These are phyloP conservation scores for Cladosporium oxysporum DNA, from an alignment of 2,329 filamentous ascomycete genomes.

Conservation along the genomic window DNA sequence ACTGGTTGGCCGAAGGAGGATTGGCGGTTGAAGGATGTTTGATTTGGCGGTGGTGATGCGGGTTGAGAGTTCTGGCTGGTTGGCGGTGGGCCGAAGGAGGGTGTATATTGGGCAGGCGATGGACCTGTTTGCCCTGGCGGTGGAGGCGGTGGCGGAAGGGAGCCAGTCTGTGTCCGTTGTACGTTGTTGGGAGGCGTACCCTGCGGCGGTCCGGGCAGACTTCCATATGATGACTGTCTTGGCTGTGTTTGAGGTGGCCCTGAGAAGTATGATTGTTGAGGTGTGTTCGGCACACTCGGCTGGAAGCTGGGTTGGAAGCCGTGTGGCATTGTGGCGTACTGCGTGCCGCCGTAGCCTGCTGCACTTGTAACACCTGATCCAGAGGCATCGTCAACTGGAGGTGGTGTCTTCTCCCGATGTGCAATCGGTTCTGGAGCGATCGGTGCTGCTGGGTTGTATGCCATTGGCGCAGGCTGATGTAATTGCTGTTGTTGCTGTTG, in stretches of 20 bases:
- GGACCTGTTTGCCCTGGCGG: slow-evolving; percentile 20
- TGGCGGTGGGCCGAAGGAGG: slow-evolving; percentile 24
- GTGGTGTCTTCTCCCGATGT: slow-evolving; percentile 77
- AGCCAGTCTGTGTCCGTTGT: slow-evolving; percentile 24
- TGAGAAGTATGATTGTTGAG: slow-evolving; percentile 38
- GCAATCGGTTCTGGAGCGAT: slow-evolving; percentile 70
- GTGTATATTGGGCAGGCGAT: slow-evolving; percentile 27
- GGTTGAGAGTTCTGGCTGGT: slow-evolving; percentile 18
- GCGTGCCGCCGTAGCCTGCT: slow-evolving; percentile 40
- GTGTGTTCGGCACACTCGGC: slow-evolving; percentile 30
- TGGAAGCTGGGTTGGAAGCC: slow-evolving; percentile 27
- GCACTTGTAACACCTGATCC: slow-evolving; percentile 47
- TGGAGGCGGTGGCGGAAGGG: slow-evolving; percentile 30
- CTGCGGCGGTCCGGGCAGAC: slow-evolving; percentile 28
- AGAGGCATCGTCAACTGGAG: slow-evolving; percentile 65
- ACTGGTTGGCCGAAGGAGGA: slow-evolving; percentile 28
- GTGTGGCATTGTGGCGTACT: slow-evolving; percentile 30
- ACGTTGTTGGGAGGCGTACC: slow-evolving; percentile 20
- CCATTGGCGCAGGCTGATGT: slow-evolving; percentile 46
- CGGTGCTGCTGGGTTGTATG: slow-evolving; percentile 79
- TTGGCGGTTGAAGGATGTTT: slow-evolving; percentile 38
- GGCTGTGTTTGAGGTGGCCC: slow-evolving; percentile 19
- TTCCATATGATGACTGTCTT: slow-evolving; percentile 22
- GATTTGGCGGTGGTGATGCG: slow-evolving; percentile 29
- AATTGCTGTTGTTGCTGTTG: slow-evolving; percentile 29